Conservation (phyloP, 148 eudicot genomes). For the Dianthus caryophyllus region DNA sequence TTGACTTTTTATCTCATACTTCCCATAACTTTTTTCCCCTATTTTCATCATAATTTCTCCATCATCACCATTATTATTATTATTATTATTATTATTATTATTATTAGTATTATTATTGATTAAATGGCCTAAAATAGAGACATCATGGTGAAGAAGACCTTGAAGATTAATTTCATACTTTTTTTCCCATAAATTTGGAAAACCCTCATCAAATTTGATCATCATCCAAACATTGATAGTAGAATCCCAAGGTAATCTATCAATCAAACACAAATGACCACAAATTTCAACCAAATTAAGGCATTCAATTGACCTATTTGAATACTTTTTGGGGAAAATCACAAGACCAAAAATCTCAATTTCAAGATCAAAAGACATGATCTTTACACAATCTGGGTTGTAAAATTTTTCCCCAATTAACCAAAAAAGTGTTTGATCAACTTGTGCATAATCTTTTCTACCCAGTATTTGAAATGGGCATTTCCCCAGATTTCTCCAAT, state of each 20-base stretch:
- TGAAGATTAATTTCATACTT: slow-evolving; percentile 31
- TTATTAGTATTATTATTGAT: background rate
- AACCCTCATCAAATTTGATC: slow-evolving; percentile 21
- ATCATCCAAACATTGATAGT: slow-evolving; percentile 39
- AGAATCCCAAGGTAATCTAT: slow-evolving; percentile 37
- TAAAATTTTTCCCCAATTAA: slow-evolving; percentile 27
- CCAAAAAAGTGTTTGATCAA: slow-evolving; percentile 33
- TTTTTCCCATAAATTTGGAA: slow-evolving; percentile 27
- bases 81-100: slow-evolving; percentile 6
- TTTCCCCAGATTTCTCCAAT: slow-evolving; percentile 31
- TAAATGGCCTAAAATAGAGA: slow-evolving; percentile 35
- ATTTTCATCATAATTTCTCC: slow-evolving; percentile 38
- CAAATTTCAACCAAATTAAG: slow-evolving; percentile 32
- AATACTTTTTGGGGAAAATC: slow-evolving; percentile 28
- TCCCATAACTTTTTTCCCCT: slow-evolving; percentile 24
- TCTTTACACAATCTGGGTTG: slow-evolving; percentile 31
- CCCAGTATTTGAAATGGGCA: slow-evolving; percentile 34
- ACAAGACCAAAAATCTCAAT: slow-evolving; percentile 29
- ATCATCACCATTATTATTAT: slow-evolving; percentile 20
- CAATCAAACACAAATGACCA: slow-evolving; percentile 31
- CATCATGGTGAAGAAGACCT: slow-evolving; percentile 33
- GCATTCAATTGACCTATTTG: slow-evolving; percentile 38
- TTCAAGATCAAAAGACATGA: slow-evolving; percentile 32
- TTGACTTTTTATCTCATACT: slow-evolving; percentile 22
- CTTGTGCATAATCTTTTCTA: slow-evolving; percentile 27